These are phyloP conservation scores for Apodospora peruviana DNA, from an alignment of 495 filamentous ascomycete genomes.

Conservation along the genomic window DNA sequence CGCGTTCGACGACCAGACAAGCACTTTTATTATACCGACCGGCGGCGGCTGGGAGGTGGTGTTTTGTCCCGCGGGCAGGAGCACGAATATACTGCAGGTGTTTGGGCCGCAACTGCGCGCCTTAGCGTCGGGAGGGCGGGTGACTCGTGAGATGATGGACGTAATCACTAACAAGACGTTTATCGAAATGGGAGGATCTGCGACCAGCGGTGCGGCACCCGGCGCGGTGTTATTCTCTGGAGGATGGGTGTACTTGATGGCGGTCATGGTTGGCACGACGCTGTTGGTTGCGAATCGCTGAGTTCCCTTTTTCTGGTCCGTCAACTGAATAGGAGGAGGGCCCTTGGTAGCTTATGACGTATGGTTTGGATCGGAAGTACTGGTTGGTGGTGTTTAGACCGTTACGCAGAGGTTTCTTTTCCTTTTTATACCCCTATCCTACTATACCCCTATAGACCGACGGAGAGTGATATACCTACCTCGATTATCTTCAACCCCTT, in stretches of 20 bases:
- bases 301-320: background rate
- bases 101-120: constrained; percentile 38
- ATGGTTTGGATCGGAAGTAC: no score
- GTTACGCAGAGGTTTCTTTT: no score
- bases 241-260: background rate
- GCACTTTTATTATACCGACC: constrained; percentile 68
- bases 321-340: no score
- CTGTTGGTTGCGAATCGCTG: no score
- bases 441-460: no score
- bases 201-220: background rate
- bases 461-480: no score
- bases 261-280: no score
- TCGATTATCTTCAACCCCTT: no score
- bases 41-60: constrained; percentile 71
- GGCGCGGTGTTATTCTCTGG: background rate
- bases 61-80: constrained; percentile 67
- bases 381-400: no score
- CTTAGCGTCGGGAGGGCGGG: constrained; percentile 22
- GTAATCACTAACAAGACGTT: constrained; percentile 23
- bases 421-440: no score
- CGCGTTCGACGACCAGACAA: constrained; percentile 68
- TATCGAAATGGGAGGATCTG: constrained; percentile 3
- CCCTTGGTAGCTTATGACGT: no score
- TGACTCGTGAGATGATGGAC: constrained; percentile 4
- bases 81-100: constrained; percentile 58